Evolutionary conservation across 1,284 basidiomycete species (phyloP), one percentile per base, ranked within the genome.

Genomic region (Cryptococcus depauperatus): DNA sequence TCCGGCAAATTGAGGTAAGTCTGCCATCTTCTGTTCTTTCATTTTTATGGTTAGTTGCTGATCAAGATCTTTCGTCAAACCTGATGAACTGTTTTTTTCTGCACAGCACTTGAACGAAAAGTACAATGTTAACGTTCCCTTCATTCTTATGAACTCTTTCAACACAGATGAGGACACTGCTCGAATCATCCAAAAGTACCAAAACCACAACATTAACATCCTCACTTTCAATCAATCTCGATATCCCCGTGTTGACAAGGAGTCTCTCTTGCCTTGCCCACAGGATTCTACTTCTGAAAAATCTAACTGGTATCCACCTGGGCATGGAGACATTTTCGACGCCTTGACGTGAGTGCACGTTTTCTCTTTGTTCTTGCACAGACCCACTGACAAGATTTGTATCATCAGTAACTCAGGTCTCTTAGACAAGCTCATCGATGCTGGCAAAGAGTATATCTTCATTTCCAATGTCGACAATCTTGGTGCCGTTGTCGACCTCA

Each of bases 101-200:
- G n/a, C 32, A 22, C 47, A 74, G 76, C 78, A 80, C 69, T 70
- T 80, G 53, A 80, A 80, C 74, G 73, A 72, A 47, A 66, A 73
- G 40, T 74, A 79, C 73, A 74, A 75, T 59, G 77, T 79, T 58
- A 95, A 79, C 74, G 92, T 97, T 37, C 92, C 93, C 13, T 87
- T 98, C 69, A 93, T 97, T 74, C 82, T 98, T 68, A 98, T 98
- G 93, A 97, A 95, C 67, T 96, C 91, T 54, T 97, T 98, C 83
- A 97, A 98, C 79, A 97, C 95, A 34, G 92, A 93, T 70, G 90
- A 93, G 44, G 91, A 95, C 71, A 95, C 91, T 39, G 79, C 89
- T 48, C 85, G 92, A 51, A 95, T 97, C 76, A 98, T 98, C 75
- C 95, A 97, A 74, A 99, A 99, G 75, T 98, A 98, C 74, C 89